phyloP scores from a whole-genome alignment of 2,329 filamentous ascomycete genomes.

The Alternaria hordeiaustralica region DNA sequence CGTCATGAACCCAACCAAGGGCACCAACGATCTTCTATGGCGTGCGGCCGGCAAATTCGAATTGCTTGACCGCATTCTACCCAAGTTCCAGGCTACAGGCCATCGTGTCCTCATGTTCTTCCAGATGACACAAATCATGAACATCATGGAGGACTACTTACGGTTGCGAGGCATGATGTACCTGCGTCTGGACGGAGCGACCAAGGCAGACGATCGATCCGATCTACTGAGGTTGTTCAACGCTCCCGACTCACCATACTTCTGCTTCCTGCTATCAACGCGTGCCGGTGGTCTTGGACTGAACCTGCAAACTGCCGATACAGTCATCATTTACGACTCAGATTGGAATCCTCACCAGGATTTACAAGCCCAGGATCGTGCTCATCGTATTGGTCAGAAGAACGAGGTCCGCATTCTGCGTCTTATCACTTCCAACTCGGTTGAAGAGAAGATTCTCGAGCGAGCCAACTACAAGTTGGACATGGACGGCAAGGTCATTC shows the following conservation, averaged over 20 bases:
- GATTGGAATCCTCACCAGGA: constrained; percentile 99
- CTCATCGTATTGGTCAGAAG: constrained; percentile 99
- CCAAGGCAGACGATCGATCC: constrained; percentile 95
- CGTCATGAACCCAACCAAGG: constrained; percentile 89
- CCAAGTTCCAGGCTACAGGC: constrained; percentile 88
- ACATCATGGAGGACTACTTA: constrained; percentile 99
- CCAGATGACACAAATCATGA: constrained; percentile 99
- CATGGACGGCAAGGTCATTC: constrained; percentile 99
- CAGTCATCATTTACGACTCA: constrained; percentile 99
- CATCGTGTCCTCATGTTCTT: constrained; percentile 99
- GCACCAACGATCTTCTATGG: constrained; percentile 94
- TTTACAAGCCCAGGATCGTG: constrained; percentile 98
- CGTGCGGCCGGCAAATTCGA: constrained; percentile 97
- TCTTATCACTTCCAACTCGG: constrained; percentile 94
- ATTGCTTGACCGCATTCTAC: constrained; percentile 86
- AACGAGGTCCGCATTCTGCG: constrained; percentile 97
- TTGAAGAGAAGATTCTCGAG: constrained; percentile 98
- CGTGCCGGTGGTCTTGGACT: constrained; percentile 97
- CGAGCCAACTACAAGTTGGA: constrained; percentile 97
- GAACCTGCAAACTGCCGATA: constrained; percentile 96
- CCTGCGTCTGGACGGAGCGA: constrained; percentile 92
- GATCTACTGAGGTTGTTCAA: constrained; percentile 91
- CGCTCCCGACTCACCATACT: constrained; percentile 86
- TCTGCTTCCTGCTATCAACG: constrained; percentile 98
- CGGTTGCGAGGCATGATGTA: constrained; percentile 84